These are phyloP conservation scores for Fusarium sp. DNA, from an alignment of 2,329 filamentous ascomycete species.

Conservation along the genomic window DNA sequence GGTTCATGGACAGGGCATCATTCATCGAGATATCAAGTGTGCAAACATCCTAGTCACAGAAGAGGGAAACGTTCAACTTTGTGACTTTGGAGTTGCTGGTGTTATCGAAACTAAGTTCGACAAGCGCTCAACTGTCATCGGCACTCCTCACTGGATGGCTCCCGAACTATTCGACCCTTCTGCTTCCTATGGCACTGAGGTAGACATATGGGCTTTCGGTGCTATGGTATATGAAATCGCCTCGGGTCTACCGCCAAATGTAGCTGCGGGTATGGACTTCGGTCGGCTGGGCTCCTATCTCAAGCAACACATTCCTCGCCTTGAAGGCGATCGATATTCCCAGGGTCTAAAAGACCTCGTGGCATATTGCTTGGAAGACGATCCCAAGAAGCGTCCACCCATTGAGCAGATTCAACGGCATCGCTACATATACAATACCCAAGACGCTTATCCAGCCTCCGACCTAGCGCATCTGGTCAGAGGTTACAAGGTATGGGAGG, in stretches of 20 bases:
- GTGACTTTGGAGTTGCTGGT: constrained; percentile 87
- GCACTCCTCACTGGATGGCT: constrained; percentile 90
- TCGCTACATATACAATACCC: constrained; percentile 76
- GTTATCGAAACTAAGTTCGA: constrained; percentile 81
- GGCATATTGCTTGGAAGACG: constrained; percentile 79
- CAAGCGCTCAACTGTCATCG: constrained; percentile 85
- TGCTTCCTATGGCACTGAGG: constrained; percentile 77
- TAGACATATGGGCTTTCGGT: constrained; percentile 89
- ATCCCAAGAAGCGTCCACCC: constrained; percentile 77
- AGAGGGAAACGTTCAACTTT: constrained; percentile 82
- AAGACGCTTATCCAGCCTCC: constrained; percentile 73
- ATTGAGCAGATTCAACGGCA: constrained; percentile 80
- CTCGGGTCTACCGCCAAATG: constrained; percentile 81
- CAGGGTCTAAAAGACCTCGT: constrained; percentile 77
- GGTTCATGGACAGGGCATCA: constrained; percentile 78
- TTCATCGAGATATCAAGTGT: constrained; percentile 80
- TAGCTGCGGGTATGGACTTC: constrained; percentile 64
- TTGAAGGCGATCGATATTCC: constrained; percentile 81
- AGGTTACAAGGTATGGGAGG: constrained; percentile 82
- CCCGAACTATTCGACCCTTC: constrained; percentile 80
- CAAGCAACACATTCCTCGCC: constrained; percentile 74
- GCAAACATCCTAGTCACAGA: constrained; percentile 87
- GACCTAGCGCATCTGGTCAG: constrained; percentile 76
- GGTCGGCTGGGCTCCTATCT: constrained; percentile 70
- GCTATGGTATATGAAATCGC: constrained; percentile 87